Evolutionary conservation across 768 basidiomycete species (phyloP), one percentile per base, ranked within the genome.

Genomic region (Tylopilus sp.): DNA sequence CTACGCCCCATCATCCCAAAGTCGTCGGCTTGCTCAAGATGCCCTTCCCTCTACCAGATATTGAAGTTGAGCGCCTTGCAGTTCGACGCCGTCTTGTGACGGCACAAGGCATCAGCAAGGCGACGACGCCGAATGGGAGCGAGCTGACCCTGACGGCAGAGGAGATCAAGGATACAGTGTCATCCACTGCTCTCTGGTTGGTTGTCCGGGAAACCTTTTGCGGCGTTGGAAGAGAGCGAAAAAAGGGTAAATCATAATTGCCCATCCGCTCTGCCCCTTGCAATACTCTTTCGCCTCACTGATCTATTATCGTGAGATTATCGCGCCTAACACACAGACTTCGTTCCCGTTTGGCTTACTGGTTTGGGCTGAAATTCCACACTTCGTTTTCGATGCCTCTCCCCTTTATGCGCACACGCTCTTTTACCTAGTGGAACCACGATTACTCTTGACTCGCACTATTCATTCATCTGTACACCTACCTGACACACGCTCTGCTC

Each of bases 1-100:
- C 95, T 21, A 92, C 92, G 8, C 95, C 94, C 21, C 94, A 98
- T 66, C 95, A 98, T 69, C 95, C 95, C 9, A 93, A 95, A 65
- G 88, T 98, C 20, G 88, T 98, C 39, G 87, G 85, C 33, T 83
- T 94, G 72, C 78, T 98, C 59, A 93, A 93, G 68, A 81, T 95
- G 47, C 92, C 95, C 22, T 94, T 88, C 71, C 87, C 91, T 0
- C 77, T 97, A 1, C 86, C 91, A 0, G 87, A 94, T 51, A 75
- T 97, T 18, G 82, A 87, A 56, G 76, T 95, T 20, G 83, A 87
- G 59, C 70, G 67, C 44, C 72, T 85, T 71, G 66, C 66, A 12
- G 69, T 83, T 21, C 72, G 79, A 30, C 79, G 76, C 56, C 74
- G 88, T 42, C 62, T 76, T 42, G 57, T 77, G 60, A 57, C 60